These are phyloP conservation scores for Galerina sulciceps DNA, from an alignment of 768 basidiomycete genomes.

Conservation along the genomic window DNA sequence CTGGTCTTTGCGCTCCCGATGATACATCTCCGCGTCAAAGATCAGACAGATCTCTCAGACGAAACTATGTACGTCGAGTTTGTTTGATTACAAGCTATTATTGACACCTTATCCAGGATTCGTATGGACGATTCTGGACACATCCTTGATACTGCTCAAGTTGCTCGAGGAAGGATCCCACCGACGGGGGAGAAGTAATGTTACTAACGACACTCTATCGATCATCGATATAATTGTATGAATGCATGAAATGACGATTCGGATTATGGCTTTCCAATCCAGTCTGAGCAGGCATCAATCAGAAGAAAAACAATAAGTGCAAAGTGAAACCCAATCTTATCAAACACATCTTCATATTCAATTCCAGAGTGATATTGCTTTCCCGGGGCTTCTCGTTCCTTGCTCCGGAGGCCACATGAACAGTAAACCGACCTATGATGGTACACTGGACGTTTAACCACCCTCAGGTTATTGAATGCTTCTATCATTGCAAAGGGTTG, in stretches of 20 bases:
- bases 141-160: constrained; percentile 19
- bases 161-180: background rate
- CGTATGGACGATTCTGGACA: constrained; percentile 48
- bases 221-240: background rate
- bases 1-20: constrained; percentile 73
- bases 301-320: no score
- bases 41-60: constrained; percentile 57
- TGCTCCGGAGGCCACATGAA: no score
- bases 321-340: background rate
- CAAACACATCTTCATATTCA: background rate
- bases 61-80: constrained; percentile 50
- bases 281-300: background rate
- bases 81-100: background rate
- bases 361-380: no score
- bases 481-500: no score
- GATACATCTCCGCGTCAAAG: constrained; percentile 72
- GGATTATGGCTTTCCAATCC: background rate
- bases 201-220: background rate
- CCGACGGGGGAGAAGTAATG: background rate
- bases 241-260: background rate
- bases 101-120: constrained; percentile 28
- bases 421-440: no score
- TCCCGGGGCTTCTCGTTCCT: no score
- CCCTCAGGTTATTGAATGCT: no score
- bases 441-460: no score